Evolutionary conservation across 352 stramenopile species (phyloP).

Genomic region (Globisporangium okanoganense): DNA sequence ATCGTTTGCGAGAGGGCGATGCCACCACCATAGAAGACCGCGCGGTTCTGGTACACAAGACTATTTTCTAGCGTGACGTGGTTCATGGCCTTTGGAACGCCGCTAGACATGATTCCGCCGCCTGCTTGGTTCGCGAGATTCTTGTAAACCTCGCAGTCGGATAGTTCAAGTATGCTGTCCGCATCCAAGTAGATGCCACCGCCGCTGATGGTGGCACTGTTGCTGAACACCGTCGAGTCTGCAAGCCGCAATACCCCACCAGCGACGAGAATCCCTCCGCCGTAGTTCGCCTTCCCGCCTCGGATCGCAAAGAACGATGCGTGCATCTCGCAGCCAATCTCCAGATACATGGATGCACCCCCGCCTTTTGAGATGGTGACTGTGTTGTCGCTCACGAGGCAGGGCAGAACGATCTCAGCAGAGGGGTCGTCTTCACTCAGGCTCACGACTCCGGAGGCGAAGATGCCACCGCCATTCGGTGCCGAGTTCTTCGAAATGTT

Average conservation of each 20-base stretch:
- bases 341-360: constrained; percentile 28
- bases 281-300: constrained; percentile 14
- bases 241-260: constrained; percentile 15
- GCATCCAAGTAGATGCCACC: constrained; percentile 26
- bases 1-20: constrained; percentile 27
- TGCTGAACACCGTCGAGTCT: constrained; percentile 7
- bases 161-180: constrained; percentile 17
- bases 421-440: not conserved
- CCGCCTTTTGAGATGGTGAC: constrained; percentile 2
- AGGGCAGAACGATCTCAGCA: not conserved
- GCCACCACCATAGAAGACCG: constrained; percentile 22
- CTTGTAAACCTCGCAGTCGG: constrained; percentile 19
- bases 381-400: constrained; percentile 2
- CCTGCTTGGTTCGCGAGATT: constrained; percentile 29
- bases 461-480: constrained; percentile 26
- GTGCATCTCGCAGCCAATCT: constrained; percentile 12
- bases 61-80: constrained; percentile 20
- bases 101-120: constrained; percentile 22
- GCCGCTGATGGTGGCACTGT: constrained; percentile 10
- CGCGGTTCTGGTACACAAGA: constrained; percentile 21
- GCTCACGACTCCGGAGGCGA: constrained; percentile 1
- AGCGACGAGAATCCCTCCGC: constrained; percentile 28
- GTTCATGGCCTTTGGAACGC: constrained; percentile 8
- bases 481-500: constrained; percentile 24
- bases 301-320: constrained; percentile 15